Evolutionary conservation across 2,329 filamentous ascomycete species (phyloP), one percentile per base, ranked within the genome.

Genomic region (Sclerotinia minor): DNA sequence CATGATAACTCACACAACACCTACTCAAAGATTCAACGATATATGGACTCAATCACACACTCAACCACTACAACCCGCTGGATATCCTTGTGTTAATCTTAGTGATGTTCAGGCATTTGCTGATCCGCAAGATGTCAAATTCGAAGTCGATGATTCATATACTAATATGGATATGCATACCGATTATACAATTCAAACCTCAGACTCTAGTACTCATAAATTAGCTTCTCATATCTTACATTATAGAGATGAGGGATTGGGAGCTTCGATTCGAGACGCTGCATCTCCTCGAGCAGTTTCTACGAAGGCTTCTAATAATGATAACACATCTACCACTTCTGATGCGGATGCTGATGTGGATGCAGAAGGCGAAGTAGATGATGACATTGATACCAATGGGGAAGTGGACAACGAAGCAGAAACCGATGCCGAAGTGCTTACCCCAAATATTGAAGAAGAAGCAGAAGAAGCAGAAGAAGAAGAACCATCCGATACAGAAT

Each of bases 41-140:
- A 8, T 44, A 13, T 69, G 54, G 35, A 38, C 45, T 21, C 50
- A 61, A 32, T 49, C 55, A 32, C 32, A 38, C 17, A 24, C 26
- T 26, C 67, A 69, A 64, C 24, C 26, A 5, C 21, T 50, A 5
- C 44, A 35, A 5, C 60, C 64, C 9, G 44, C 65, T 38, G 68
- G 70, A 29, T 53, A 59, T 21, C 44, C 45, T n/a, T 71, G 68
- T 52, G 73, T 77, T n/a, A 72, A 74, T 29, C 67, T 76, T 55
- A 72, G 68, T 53, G 71, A 76, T 68, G 71, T 76, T 17, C 75
- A 76, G 67, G 66, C 53, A 5, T 67, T 75, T 61, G 67, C 73
- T 11, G 74, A 75, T 64, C 47, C 68, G 1, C 68, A 73, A 41
- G 72, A 76, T 41, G 60, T 55, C 29, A 64, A 53, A n/a, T 71